These are phyloP conservation scores for Pseudohalonectria lignicola DNA, from an alignment of 2,329 filamentous ascomycete species.

Conservation along the genomic window DNA sequence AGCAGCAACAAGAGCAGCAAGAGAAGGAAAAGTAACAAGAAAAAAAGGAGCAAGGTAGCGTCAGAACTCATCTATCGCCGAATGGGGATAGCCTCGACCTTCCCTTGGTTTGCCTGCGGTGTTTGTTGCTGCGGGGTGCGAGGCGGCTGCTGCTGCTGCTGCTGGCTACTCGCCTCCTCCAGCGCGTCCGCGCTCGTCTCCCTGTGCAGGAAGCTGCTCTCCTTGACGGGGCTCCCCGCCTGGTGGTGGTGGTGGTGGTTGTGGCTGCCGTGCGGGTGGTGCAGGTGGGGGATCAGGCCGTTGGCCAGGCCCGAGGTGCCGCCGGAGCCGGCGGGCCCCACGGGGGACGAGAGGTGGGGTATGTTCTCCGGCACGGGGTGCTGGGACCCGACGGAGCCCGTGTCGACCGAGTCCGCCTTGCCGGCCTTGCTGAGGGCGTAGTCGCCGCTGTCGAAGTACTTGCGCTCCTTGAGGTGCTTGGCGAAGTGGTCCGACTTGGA, in stretches of 20 bases:
- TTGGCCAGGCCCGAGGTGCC: conserved; percentile 20
- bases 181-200: conserved; percentile 60
- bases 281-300: conserved; percentile 7
- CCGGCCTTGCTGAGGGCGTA: conserved; percentile 96
- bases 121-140: conserved; percentile 3
- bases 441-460: conserved; percentile 95
- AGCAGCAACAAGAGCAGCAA: not conserved
- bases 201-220: conserved; percentile 75
- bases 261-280: conserved; percentile 15
- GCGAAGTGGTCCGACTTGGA: conserved; percentile 93
- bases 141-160: conserved; percentile 9
- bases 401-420: conserved; percentile 88
- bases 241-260: conserved; percentile 27
- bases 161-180: conserved; percentile 8
- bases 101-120: conserved; percentile 3
- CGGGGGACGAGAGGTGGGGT: conserved; percentile 69
- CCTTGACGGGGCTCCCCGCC: conserved; percentile 73
- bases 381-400: conserved; percentile 86
- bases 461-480: conserved; percentile 98
- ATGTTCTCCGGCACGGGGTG: conserved; percentile 94
- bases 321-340: conserved; percentile 26
- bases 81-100: conserved; percentile 48
- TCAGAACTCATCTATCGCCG: conserved; percentile 34
- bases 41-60: conserved; percentile 1
- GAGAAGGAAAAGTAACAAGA: not conserved